Evolutionary conservation across 1,284 basidiomycete genomes (phyloP).

Genomic region (Papiliotrema laurentii): DNA sequence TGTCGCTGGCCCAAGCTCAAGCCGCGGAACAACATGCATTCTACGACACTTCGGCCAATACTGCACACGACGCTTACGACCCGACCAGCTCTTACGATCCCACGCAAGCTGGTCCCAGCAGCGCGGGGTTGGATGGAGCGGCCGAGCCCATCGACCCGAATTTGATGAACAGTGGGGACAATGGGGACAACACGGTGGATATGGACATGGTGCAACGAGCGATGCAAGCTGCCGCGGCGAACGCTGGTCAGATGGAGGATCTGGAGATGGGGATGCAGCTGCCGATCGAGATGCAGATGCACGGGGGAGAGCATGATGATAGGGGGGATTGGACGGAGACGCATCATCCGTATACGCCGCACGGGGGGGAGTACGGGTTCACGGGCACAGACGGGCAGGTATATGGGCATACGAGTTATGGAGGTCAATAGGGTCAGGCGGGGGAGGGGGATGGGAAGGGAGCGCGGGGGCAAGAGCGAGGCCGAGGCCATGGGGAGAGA

Average conservation of each 20-base stretch:
- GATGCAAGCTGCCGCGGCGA: conserved; percentile 36
- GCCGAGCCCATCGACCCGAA: conserved; percentile 3
- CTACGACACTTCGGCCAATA: conserved; percentile 2
- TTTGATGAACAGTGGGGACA: not conserved
- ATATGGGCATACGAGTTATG: not conserved
- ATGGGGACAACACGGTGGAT: conserved; percentile 19
- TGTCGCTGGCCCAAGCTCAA: not conserved
- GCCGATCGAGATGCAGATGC: conserved; percentile 47
- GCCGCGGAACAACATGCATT: not conserved
- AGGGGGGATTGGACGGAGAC: not conserved
- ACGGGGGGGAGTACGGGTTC: not conserved
- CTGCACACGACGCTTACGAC: not conserved
- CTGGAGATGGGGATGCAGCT: conserved; percentile 46
- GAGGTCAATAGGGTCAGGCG: not conserved
- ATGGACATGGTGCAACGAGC: conserved; percentile 44
- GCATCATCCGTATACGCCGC: conserved; percentile 2
- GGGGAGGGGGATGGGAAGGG: not conserved
- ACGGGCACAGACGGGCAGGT: not conserved
- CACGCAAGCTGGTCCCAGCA: conserved; percentile 5
- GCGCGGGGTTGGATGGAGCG: not conserved
- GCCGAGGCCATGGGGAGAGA: not conserved
- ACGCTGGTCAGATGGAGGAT: conserved; percentile 41
- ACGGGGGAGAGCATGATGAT: conserved; percentile 28
- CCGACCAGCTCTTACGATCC: conserved; percentile 6
- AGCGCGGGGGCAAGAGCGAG: not conserved